Base-by-base conservation (phyloP, 2,329 filamentous ascomycete genomes). In the Dactylellina haptotyla region DNA sequence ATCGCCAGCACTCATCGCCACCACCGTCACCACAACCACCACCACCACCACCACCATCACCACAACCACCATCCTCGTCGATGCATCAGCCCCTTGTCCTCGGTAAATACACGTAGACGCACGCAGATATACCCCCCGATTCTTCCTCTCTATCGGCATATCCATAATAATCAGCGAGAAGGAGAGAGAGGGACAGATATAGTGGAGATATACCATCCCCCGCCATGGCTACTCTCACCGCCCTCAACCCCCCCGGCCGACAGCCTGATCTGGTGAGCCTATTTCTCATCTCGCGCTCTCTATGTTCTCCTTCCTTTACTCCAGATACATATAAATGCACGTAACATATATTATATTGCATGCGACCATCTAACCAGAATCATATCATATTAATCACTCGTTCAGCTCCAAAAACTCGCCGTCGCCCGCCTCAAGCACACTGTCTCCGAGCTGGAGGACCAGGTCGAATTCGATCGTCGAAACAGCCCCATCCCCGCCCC, bases 341-440 rank as follows among this genome's bases (percentile, higher is more conserved):
- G 14, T 41, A 16, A 41, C 18, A 12, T 41, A 12, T 6, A 34
- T n/a, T 41, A n/a, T 41, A n/a, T 41, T 12, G 4, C 18, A 1
- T n/a, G 12, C 4, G 18, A 1, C 1, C 25, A 26, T 43, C 28
- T 20, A 18, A 12, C 37, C 41, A 20, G 18, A 16, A 20, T 9
- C 14, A 45, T 25, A 45, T 53, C 16, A 57, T 51, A 45, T 23
- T 37, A 23, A 18, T n/a, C 12, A 12, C 14, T 8, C 25, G 3
- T 25, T 0, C 16, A 77, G 77, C 75, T 77, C 34, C 76, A 78
- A 75, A 76, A 76, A 32, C 74, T 78, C 23, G 77, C 77, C 26
- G 75, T 78, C 28, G 77, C 76, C 10, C 76, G 77, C 41, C 77
- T 78, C 20, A 76, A 78, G 41, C 76, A 78, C 50, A 77, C 75